These are phyloP conservation scores for Acanthamoeba quina DNA, from an alignment of 208 protist genomes.

Conservation along the genomic window DNA sequence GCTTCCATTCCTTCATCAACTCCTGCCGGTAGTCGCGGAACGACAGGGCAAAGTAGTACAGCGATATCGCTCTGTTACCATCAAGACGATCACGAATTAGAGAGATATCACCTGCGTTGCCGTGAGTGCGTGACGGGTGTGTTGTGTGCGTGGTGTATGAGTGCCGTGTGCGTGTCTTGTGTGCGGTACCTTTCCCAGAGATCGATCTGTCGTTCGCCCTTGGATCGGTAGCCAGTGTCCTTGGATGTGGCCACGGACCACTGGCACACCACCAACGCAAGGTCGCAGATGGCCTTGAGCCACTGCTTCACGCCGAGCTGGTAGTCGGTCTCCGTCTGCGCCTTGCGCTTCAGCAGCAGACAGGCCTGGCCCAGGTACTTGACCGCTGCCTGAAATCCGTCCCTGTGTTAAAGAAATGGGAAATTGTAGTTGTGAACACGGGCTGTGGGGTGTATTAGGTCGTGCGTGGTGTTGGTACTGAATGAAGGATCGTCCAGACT, in stretches of 20 bases:
- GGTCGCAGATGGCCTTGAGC: neutral
- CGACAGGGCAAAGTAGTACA: conserved; percentile 33
- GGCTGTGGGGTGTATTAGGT: no score
- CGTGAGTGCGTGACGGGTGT: no score
- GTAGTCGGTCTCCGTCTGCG: conserved; percentile 30
- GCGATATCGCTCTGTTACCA: neutral
- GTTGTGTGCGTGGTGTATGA: neutral
- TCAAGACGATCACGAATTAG: neutral
- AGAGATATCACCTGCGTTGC: neutral
- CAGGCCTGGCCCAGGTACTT: conserved; percentile 44
- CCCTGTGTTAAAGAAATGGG: neutral
- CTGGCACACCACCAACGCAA: conserved; percentile 31
- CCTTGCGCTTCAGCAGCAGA: conserved; percentile 23
- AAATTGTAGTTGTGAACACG: neutral
- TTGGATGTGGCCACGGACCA: neutral
- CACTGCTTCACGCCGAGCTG: conserved; percentile 15
- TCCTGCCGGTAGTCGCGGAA: conserved; percentile 18
- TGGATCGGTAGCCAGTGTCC: neutral
- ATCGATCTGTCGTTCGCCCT: conserved; percentile 22
- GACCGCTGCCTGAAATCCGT: conserved; percentile 4
- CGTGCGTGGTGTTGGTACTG: neutral
- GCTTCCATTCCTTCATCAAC: conserved; percentile 1
- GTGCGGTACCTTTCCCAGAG: conserved; percentile 22
- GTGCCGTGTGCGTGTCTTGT: neutral
- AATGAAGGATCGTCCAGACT: neutral